A percentile compares a stretch with the other conserved stretches of the same genome.
Evolutionary conservation across 1,284 basidiomycete genomes (phyloP).

Genomic region (Inonotus obliquus): DNA sequence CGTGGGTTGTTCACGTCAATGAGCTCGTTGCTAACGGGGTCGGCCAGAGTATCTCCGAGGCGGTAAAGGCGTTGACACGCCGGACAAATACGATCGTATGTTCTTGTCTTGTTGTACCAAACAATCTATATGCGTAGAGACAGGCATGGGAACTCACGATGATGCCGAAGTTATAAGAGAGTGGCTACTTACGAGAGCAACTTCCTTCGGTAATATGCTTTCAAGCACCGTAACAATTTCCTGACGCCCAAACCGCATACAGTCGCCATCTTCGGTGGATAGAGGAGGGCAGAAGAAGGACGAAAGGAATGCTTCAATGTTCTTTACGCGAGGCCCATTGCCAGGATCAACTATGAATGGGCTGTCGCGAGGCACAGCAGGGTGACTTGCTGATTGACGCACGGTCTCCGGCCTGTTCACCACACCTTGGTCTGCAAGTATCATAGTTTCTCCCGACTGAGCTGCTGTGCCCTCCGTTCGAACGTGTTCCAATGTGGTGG

Average conservation of each 20-base stretch:
- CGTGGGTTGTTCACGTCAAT: constrained; percentile 24
- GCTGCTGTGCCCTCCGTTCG: neutral
- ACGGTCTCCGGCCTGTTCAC: neutral
- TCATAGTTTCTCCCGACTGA: neutral
- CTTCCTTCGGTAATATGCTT: constrained; percentile 64
- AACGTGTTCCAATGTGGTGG: neutral
- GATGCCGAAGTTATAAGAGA: neutral
- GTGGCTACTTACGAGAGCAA: constrained; percentile 49
- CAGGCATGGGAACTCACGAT: neutral
- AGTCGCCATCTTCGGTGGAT: constrained; percentile 54
- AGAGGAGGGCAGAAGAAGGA: constrained; percentile 63
- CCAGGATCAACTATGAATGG: constrained; percentile 72
- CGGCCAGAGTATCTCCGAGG: constrained; percentile 56
- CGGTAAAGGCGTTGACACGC: constrained; percentile 67
- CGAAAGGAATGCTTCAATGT: constrained; percentile 52
- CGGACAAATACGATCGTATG: constrained; percentile 64
- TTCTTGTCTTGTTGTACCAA: constrained; percentile 78
- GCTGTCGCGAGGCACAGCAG: constrained; percentile 18
- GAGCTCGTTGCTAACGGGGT: constrained; percentile 35
- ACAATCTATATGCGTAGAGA: constrained; percentile 46
- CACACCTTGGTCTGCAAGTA: neutral
- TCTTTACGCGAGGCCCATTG: constrained; percentile 67
- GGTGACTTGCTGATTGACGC: neutral
- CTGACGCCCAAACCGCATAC: constrained; percentile 66
- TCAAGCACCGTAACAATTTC: constrained; percentile 69